phyloP scores from a whole-genome alignment of 495 filamentous ascomycete species.

The Hapsidospora chrysogenum region DNA sequence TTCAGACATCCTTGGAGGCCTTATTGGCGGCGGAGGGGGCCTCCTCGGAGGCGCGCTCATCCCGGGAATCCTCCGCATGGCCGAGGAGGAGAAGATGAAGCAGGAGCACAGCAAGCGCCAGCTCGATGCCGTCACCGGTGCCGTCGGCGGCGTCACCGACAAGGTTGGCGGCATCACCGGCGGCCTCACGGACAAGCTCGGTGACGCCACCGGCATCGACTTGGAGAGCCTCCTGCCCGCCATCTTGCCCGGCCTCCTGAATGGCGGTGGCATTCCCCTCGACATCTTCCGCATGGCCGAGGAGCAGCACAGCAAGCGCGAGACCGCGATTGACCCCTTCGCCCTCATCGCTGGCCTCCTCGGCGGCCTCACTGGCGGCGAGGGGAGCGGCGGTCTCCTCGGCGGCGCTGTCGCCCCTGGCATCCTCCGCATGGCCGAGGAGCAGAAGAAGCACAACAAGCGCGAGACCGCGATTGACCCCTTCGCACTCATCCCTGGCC shows the following conservation, averaged over 20 bases:
- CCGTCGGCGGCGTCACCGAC: not conserved
- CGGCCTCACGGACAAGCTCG: no score
- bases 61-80: not conserved
- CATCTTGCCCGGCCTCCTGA: not conserved
- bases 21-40: not conserved
- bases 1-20: not conserved
- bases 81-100: not conserved
- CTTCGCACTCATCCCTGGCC: not conserved
- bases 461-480: no score
- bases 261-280: not conserved
- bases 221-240: no score
- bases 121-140: not conserved
- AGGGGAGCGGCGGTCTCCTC: not conserved
- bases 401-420: not conserved
- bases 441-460: not conserved
- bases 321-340: no score
- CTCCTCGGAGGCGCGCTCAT: not conserved
- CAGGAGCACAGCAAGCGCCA: not conserved
- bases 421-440: not conserved
- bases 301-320: not conserved
- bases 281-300: not conserved
- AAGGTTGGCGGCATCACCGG: not conserved
- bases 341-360: not conserved
- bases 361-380: not conserved
- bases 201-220: no score